A percentile compares a stretch with the other conserved stretches of the same genome.
These are phyloP conservation scores for Xylaria sp. DNA, from an alignment of 2,329 filamentous ascomycete genomes.

Conservation along the genomic window DNA sequence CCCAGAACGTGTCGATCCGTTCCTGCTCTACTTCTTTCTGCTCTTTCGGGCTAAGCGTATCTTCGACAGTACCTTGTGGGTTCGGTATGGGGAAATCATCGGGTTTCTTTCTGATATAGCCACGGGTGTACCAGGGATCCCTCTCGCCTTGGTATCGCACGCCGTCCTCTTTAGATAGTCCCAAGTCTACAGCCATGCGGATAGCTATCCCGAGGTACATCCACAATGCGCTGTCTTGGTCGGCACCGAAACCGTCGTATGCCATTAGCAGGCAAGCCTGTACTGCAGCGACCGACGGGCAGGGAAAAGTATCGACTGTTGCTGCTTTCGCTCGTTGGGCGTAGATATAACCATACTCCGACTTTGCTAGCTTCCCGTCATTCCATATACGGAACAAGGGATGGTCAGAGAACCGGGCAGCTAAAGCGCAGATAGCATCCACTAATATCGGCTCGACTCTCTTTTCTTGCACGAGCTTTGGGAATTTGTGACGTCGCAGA, in stretches of 20 bases:
- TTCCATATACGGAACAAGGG: constrained; percentile 54
- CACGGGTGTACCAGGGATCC: constrained; percentile 52
- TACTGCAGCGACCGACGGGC: constrained; percentile 79
- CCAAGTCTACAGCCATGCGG: constrained; percentile 78
- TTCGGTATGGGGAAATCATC: constrained; percentile 33
- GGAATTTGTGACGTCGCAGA: constrained; percentile 70
- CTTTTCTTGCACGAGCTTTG: constrained; percentile 78
- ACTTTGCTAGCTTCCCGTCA: constrained; percentile 53
- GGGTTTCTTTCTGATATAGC: constrained; percentile 43
- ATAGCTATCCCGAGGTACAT: constrained; percentile 92
- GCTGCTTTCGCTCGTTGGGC: constrained; percentile 82
- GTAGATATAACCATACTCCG: constrained; percentile 76
- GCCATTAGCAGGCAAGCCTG: constrained; percentile 83
- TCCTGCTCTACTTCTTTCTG: constrained; percentile 75
- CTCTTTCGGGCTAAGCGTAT: constrained; percentile 50
- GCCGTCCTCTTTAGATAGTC: constrained; percentile 80
- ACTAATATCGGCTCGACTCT: constrained; percentile 82
- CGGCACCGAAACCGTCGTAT: constrained; percentile 86
- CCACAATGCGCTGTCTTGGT: constrained; percentile 88
- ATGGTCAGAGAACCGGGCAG: constrained; percentile 76
- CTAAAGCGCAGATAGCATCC: constrained; percentile 81
- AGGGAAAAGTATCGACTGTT: constrained; percentile 80
- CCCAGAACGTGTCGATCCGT: constrained; percentile 86
- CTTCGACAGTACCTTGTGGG: constrained; percentile 47
- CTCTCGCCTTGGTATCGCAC: constrained; percentile 63